phyloP scores from a whole-genome alignment of 768 basidiomycete genomes.

The Xerocomus brunneocitrinus region DNA sequence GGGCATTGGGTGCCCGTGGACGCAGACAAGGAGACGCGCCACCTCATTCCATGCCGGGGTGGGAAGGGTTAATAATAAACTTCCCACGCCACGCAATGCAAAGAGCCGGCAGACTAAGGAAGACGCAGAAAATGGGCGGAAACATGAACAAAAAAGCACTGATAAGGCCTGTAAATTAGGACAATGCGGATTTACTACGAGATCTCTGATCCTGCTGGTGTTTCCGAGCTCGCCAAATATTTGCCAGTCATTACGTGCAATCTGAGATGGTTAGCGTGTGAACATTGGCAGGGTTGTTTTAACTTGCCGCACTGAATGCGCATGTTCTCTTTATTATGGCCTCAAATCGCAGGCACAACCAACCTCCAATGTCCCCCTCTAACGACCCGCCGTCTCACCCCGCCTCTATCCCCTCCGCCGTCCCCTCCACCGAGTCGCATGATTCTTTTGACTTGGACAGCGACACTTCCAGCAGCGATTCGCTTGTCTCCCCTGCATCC shows the following conservation, averaged over 20 bases:
- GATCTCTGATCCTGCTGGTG: no score
- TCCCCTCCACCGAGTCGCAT: neutral
- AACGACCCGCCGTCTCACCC: neutral
- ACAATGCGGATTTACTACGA: no score
- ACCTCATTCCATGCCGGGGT: neutral
- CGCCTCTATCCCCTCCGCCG: no score
- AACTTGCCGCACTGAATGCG: neutral
- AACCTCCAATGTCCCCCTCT: neutral
- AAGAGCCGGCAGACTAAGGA: no score
- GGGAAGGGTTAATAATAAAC: neutral
- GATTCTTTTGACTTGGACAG: conserved; percentile 9
- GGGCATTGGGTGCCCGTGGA: conserved; percentile 17
- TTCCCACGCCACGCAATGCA: conserved; percentile 25
- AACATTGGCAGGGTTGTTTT: neutral
- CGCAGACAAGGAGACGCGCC: conserved; percentile 1
- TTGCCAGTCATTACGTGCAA: no score
- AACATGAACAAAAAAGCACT: no score
- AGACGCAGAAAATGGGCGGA: neutral
- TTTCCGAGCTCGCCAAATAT: neutral
- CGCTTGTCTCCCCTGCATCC: neutral
- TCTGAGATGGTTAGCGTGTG: no score
- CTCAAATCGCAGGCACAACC: neutral
- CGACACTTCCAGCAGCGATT: conserved; percentile 8
- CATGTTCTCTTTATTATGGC: neutral
- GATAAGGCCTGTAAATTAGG: no score